Evolutionary conservation across 169 alveolate species (phyloP).

Genomic region (Cryptosporidium ryanae): DNA sequence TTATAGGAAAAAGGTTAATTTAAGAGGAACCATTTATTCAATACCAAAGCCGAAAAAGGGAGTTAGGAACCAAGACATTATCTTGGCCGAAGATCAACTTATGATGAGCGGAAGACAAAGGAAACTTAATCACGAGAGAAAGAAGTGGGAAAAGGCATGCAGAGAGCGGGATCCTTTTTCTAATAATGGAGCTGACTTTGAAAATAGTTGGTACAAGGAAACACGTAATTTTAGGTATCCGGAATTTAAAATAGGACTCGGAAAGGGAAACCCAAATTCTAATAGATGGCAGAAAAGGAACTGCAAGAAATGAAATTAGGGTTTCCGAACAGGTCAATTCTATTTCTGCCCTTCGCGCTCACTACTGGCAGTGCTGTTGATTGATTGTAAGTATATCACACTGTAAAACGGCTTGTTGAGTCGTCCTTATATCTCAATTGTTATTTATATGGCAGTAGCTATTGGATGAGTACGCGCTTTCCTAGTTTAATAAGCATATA

Average conservation of each 20-base stretch:
- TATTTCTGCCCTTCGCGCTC: background rate
- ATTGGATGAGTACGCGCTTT: too few relatives aligned
- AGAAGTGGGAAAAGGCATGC: slow-evolving; percentile 76
- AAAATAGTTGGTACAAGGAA: slow-evolving; percentile 50
- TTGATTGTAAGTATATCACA: too few relatives aligned
- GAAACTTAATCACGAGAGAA: slow-evolving; percentile 75
- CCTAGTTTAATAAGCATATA: too few relatives aligned
- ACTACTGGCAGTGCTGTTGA: background rate
- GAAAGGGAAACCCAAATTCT: slow-evolving; percentile 82
- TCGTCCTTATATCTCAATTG: too few relatives aligned
- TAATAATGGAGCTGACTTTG: slow-evolving; percentile 35
- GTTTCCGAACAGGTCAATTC: background rate
- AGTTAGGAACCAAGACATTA: slow-evolving; percentile 80
- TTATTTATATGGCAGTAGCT: too few relatives aligned
- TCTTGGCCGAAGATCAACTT: slow-evolving; percentile 87
- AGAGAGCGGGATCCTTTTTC: slow-evolving; percentile 77
- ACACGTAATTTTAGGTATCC: slow-evolving; percentile 75
- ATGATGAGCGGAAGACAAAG: slow-evolving; percentile 82
- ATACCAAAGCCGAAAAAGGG: slow-evolving; percentile 84
- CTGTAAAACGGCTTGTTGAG: too few relatives aligned
- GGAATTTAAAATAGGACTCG: slow-evolving; percentile 78
- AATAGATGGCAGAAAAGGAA: slow-evolving; percentile 80
- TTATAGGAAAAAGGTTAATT: slow-evolving; percentile 77
- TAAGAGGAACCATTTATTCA: slow-evolving; percentile 84
- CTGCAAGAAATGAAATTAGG: slow-evolving; percentile 6